phyloP scores from a whole-genome alignment of 352 stramenopile species.

The Phytophthora macrochlamydospora region DNA sequence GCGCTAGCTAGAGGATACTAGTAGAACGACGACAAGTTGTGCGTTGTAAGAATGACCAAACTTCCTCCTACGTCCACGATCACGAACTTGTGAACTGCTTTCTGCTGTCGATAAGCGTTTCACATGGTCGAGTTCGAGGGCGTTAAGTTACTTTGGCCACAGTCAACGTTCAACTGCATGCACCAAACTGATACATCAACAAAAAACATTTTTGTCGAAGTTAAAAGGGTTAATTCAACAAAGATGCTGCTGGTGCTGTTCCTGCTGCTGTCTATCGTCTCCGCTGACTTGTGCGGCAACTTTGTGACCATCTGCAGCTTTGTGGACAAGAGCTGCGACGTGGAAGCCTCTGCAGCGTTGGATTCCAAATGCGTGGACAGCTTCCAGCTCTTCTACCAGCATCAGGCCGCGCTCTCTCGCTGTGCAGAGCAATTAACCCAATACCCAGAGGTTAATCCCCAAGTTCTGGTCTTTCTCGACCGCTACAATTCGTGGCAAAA shows the following conservation, averaged over 20 bases:
- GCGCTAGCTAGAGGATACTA: no score
- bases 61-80: no score
- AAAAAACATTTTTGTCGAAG: background rate
- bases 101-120: no score
- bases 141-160: no score
- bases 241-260: no score
- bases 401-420: conserved; percentile 39
- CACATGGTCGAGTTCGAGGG: no score
- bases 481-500: conserved; percentile 58
- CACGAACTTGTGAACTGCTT: no score
- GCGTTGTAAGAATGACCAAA: no score
- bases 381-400: conserved; percentile 58
- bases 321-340: conserved; percentile 40
- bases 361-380: conserved; percentile 46
- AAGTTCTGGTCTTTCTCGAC: conserved; percentile 39
- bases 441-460: conserved; percentile 14
- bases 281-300: conserved; percentile 34
- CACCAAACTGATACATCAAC: background rate
- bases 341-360: background rate
- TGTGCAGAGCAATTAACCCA: conserved; percentile 33
- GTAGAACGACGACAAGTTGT: no score
- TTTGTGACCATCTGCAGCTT: conserved; percentile 54
- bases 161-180: no score
- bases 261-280: background rate
- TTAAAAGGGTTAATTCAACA: no score